Evolutionary conservation across 73 alveolate species (phyloP).

Genomic region (Urostyla sp.): DNA sequence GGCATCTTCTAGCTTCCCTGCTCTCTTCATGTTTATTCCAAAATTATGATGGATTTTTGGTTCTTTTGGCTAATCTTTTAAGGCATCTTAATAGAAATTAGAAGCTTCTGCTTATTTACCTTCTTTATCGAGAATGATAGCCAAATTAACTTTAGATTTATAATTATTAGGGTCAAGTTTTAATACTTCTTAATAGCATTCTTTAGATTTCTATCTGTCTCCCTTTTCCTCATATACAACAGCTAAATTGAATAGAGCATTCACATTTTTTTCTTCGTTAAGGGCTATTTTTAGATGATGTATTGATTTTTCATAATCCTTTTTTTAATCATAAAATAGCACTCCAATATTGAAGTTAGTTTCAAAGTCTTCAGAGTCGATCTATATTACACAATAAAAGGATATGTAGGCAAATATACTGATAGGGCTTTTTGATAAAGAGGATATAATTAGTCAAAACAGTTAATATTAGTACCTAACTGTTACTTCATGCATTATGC

Average conservation of each 20-base stretch:
- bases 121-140: conserved; percentile 66
- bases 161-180: conserved; percentile 65
- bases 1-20: conserved; percentile 74
- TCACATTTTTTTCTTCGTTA: conserved; percentile 70
- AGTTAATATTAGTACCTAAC: conserved; percentile 3
- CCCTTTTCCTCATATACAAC: conserved; percentile 72
- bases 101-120: conserved; percentile 72
- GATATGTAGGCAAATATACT: neutral
- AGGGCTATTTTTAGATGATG: conserved; percentile 57
- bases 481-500: conserved; percentile 62
- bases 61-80: conserved; percentile 61
- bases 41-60: conserved; percentile 67
- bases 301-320: conserved; percentile 66
- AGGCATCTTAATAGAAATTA: conserved; percentile 65
- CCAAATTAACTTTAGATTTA: conserved; percentile 71
- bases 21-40: conserved; percentile 73
- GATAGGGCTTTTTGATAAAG: conserved; percentile 64
- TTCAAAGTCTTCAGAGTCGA: conserved; percentile 77
- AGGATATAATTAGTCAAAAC: conserved; percentile 46
- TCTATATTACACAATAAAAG: neutral
- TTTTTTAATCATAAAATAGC: conserved; percentile 68
- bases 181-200: conserved; percentile 56
- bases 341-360: conserved; percentile 79
- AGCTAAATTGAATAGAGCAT: conserved; percentile 73
- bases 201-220: conserved; percentile 64